Evolutionary conservation across 2,329 filamentous ascomycete species (phyloP).

Genomic region (Trichoderma gracile): DNA sequence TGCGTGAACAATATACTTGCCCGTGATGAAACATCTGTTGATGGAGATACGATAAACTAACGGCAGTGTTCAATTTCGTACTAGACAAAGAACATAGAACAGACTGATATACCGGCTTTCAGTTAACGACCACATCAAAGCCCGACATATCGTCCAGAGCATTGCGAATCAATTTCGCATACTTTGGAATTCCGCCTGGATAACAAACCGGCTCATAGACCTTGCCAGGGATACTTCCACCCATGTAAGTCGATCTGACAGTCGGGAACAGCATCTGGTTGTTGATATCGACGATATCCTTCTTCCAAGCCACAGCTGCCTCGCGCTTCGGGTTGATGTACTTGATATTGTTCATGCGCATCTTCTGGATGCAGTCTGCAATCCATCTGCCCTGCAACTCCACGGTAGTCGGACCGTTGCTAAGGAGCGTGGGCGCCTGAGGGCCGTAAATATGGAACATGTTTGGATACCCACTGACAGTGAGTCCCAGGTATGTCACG

Average conservation of each 20-base stretch:
- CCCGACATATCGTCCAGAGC: constrained; percentile 41
- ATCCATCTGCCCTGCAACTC: constrained; percentile 61
- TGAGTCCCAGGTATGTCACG: constrained; percentile 48
- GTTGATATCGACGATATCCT: constrained; percentile 49
- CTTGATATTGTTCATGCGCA: constrained; percentile 47
- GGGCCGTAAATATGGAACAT: constrained; percentile 57
- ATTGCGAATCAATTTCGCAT: constrained; percentile 37
- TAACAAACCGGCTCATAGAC: constrained; percentile 54
- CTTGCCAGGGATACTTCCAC: constrained; percentile 57
- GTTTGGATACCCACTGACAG: constrained; percentile 49
- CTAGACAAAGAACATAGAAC: background rate
- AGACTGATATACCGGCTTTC: background rate
- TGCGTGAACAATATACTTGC: fast-evolving
- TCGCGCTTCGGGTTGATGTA: constrained; percentile 52
- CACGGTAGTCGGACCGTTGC: constrained; percentile 56
- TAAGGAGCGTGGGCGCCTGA: constrained; percentile 57
- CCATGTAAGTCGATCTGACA: constrained; percentile 56
- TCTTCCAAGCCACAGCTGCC: constrained; percentile 51
- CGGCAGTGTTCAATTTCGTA: background rate
- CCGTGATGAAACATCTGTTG: fast-evolving
- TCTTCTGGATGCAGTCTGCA: constrained; percentile 50
- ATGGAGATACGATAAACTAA: background rate
- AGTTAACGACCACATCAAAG: constrained; percentile 36
- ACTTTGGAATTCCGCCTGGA: constrained; percentile 43
- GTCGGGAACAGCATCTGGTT: constrained; percentile 51